Base-by-base conservation (phyloP, 345 rosid species). In the Physaria fendleri region DNA sequence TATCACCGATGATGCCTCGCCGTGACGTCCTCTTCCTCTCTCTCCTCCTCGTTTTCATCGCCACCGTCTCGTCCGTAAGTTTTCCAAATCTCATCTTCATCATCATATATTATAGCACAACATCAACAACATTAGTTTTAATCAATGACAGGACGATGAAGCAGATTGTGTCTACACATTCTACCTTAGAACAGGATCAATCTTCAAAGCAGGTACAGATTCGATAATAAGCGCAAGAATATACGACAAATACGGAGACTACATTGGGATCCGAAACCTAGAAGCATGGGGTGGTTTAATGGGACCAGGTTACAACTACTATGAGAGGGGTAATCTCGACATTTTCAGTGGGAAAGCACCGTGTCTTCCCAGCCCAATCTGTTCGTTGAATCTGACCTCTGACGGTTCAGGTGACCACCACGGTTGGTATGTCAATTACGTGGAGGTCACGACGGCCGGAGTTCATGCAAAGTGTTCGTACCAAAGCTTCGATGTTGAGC, bases 381-480 rank as follows among this genome's bases (percentile, higher is more conserved):
- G 98, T 51, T 76, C 89, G 10, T 5, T 92, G 22, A 86, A 80
- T 75, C 52, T 92, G 2, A 82, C 83, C 45, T 81, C 98, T 4
- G 93, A 88, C 18, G 98, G 93, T 1, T 78, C 79, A 2, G 95
- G 97, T 0, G 27, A 61, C 0, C 82, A 78, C 63, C 95, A 81
- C 41, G 96, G 98, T 0, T 88, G 93, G 98, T 88, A 92, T 73
- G 68, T 72, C 16, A 86, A 88, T 63, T 92, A 92, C 77, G 85
- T 79, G 2, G 95, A 92, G 84, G 80, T 86, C 20, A 77, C 85
- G 0, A 22, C 79, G 8, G 77, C 93, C 0, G 88, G 88, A n/a
- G 77, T 79, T 43, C 96, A 88, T 42, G 38, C 48, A 2, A 13
- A 64, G 3, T 92, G 98, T 41, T 15, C 72, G 2, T 82, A 79